A percentile compares a stretch with the other conserved stretches of the same genome.
These are phyloP conservation scores for Mikania micrantha DNA, from an alignment of 129 eudicot species.

Conservation along the genomic window DNA sequence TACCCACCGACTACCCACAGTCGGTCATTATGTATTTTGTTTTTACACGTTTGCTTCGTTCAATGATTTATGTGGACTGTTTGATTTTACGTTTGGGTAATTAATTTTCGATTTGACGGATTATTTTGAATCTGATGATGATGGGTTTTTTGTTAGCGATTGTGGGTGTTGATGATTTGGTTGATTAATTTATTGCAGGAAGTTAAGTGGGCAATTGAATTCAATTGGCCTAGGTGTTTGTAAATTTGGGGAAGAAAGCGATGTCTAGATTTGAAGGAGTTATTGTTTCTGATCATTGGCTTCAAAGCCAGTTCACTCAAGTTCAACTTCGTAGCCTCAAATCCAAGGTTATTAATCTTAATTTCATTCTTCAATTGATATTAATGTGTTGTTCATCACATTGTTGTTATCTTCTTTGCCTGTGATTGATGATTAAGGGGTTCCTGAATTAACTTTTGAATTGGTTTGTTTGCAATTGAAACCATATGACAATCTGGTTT, in stretches of 20 bases:
- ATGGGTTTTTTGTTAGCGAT: not conserved
- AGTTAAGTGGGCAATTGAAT: not conserved
- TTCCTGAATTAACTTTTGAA: not conserved
- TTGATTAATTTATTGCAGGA: not conserved
- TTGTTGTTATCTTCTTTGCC: not conserved
- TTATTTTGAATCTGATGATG: slow-evolving; percentile 4
- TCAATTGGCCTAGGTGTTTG: slow-evolving; percentile 5
- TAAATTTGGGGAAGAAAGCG: slow-evolving; percentile 28
- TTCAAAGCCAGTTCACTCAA: slow-evolving; percentile 90
- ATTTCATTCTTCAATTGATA: not conserved
- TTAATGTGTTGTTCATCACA: not conserved
- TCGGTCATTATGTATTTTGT: not conserved
- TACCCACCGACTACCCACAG: slow-evolving; percentile 5
- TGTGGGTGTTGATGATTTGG: slow-evolving; percentile 10
- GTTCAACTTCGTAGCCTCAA: slow-evolving; percentile 80
- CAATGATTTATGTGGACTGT: not conserved
- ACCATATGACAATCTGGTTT: not conserved
- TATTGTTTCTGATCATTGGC: slow-evolving; percentile 80
- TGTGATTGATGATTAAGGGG: not conserved
- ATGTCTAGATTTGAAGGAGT: slow-evolving; percentile 91
- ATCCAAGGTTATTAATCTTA: slow-evolving; percentile 39
- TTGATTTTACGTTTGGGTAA: not conserved
- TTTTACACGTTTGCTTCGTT: not conserved
- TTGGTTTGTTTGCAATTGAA: not conserved
- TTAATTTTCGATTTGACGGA: not conserved